phyloP scores from a whole-genome alignment of 371 early-diverging fungal species.

The Chytridium lagenaria region DNA sequence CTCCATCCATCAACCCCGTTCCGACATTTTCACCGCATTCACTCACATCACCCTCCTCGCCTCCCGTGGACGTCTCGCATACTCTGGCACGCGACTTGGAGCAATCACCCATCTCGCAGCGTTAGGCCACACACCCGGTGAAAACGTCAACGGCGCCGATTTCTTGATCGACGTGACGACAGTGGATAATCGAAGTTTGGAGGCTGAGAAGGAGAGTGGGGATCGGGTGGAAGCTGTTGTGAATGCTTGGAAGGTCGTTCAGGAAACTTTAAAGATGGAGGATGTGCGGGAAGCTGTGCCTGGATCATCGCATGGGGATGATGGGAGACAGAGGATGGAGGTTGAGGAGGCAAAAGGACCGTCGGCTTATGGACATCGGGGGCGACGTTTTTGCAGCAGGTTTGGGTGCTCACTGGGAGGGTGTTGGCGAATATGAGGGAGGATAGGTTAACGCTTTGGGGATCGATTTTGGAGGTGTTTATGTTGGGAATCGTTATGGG shows the following conservation, averaged over 20 bases:
- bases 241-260: neutral
- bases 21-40: slow-evolving; percentile 59
- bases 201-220: neutral
- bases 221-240: neutral
- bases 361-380: neutral
- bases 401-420: slow-evolving; percentile 36
- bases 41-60: slow-evolving; percentile 62
- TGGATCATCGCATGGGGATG: neutral
- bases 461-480: slow-evolving; percentile 44
- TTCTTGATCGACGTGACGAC: slow-evolving; percentile 72
- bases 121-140: neutral
- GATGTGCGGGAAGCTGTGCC: no score
- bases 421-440: slow-evolving; percentile 43
- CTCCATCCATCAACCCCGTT: slow-evolving; percentile 69
- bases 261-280: no score
- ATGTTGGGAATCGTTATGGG: slow-evolving; percentile 40
- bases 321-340: neutral
- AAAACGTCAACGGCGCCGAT: slow-evolving; percentile 54
- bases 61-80: slow-evolving; percentile 60
- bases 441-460: slow-evolving; percentile 50
- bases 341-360: neutral
- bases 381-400: slow-evolving; percentile 34
- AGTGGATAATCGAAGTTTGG: slow-evolving; percentile 14
- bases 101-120: slow-evolving; percentile 62
- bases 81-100: slow-evolving; percentile 36